These are phyloP conservation scores for Nyctanthes arbortristis DNA, from an alignment of 257 asterid genomes.

Conservation along the genomic window DNA sequence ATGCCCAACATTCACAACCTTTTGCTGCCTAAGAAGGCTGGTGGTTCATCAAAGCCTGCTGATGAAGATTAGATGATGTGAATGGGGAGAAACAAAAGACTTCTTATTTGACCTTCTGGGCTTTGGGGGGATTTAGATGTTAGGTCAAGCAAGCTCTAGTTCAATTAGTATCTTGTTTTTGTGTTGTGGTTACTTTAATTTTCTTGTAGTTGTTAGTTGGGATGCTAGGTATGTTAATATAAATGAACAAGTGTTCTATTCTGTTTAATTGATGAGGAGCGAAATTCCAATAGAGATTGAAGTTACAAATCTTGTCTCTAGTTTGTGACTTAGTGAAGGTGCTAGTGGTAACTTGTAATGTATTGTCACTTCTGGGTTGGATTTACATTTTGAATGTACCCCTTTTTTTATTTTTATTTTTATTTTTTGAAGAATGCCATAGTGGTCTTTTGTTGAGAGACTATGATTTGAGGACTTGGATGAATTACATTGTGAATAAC, in stretches of 20 bases:
- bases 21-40: conserved; percentile 36
- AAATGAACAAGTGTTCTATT: conserved; percentile 11
- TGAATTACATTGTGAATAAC: too few species aligned
- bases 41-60: conserved; percentile 37
- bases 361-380: too few species aligned
- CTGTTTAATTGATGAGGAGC: not conserved
- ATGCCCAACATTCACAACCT: conserved; percentile 47
- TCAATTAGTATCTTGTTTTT: not conserved
- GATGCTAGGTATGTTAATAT: conserved; percentile 29
- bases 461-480: too few species aligned
- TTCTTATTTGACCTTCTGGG: not conserved
- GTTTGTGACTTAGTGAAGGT: too few species aligned
- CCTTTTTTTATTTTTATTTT: too few species aligned
- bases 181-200: not conserved
- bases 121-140: not conserved
- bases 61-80: conserved; percentile 29
- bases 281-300: not conserved
- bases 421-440: too few species aligned
- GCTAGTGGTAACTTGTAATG: not conserved
- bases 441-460: too few species aligned
- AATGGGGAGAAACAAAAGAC: not conserved
- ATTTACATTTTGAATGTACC: too few species aligned
- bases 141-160: conserved; percentile 15
- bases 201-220: conserved; percentile 12
- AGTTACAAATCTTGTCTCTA: not conserved